Evolutionary conservation across 2,329 filamentous ascomycete genomes (phyloP).

Genomic region (Xylariales sp.): DNA sequence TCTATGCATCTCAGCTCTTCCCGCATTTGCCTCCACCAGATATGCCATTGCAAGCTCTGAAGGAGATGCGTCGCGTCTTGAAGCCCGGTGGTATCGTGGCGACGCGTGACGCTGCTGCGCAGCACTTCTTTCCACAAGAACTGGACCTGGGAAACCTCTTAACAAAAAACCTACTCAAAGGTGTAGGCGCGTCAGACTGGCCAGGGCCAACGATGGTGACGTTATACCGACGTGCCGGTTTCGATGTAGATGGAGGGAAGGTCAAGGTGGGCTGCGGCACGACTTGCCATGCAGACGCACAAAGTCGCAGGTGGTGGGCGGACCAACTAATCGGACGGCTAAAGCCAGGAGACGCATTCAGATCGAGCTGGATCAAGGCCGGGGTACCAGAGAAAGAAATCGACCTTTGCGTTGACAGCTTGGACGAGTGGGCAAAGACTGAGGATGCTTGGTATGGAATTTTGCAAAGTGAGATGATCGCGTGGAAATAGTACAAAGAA

Average conservation of each 20-base stretch:
- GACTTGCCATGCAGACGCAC: conserved; percentile 21
- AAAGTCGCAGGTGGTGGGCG: conserved; percentile 24
- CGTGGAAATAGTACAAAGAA: conserved; percentile 30
- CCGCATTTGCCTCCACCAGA: conserved; percentile 32
- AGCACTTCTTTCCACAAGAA: conserved; percentile 28
- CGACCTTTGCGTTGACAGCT: conserved; percentile 23
- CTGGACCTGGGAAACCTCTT: conserved; percentile 26
- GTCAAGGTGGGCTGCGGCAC: conserved; percentile 25
- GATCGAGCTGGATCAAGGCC: conserved; percentile 29
- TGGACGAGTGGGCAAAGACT: conserved; percentile 29
- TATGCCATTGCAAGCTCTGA: conserved; percentile 24
- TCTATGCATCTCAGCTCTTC: conserved; percentile 39
- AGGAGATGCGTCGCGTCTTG: conserved; percentile 38
- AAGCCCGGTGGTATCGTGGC: conserved; percentile 37
- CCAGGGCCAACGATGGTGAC: conserved; percentile 23
- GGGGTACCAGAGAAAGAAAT: conserved; percentile 33
- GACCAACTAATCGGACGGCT: conserved; percentile 22
- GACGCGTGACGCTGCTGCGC: conserved; percentile 23
- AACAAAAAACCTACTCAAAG: conserved; percentile 20
- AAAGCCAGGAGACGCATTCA: conserved; percentile 22
- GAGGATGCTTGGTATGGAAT: conserved; percentile 33
- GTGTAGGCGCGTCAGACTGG: conserved; percentile 10
- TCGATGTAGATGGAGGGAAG: conserved; percentile 24
- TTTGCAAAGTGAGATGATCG: conserved; percentile 33
- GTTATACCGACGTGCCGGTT: conserved; percentile 26